Evolutionary conservation across 177 flowering plant species (phyloP), one percentile per base, ranked within the genome.

Genomic region (Vitis hybrid): DNA sequence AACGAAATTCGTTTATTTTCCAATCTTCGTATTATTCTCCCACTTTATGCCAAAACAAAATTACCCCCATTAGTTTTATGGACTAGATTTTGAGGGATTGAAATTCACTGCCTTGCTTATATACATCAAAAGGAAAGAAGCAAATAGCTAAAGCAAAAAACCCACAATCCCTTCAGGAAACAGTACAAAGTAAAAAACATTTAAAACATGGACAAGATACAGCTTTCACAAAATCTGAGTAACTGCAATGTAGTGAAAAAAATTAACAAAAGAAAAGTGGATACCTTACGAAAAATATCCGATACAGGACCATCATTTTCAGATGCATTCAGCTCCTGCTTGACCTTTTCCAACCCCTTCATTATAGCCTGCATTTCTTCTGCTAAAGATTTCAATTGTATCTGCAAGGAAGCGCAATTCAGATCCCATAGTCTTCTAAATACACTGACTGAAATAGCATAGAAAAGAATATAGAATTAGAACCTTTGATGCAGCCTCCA

Each of bases 351-450:
- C 51, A 93, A 74, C 29, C 98, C 98, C 81, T 93, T 93, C 74
- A 78, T 86, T 67, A 93, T 89, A 33, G 97, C 95, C 77, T 93
- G 98, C 98, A 93, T 93, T 82, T 93, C 98, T 80, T 93, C 98
- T 53, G 97, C 98, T 73, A 93, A 80, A 48, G 91, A 86, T 77
- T 93, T 93, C 84, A 93, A 78, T 86, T 93, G 98, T 77, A 93
- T 90, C 98, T 93, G 83, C 70, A 81, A 66, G 21, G 29, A 53
- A 70, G n/a, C 50, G 61, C 69, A 10, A 60, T n/a, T 15, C 48
- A 19, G 48, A 59, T 51, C n/a, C 62, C 16, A 62, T 26, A 12
- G 66, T 68, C n/a, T 49, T 70, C 3, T 52, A 67, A 51, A 55
- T 10, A 70, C 50, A 70, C 16, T 50, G 45, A 31, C 39, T 58